Base-by-base conservation (phyloP, 2,329 filamentous ascomycete species). In the Nannizziopsis barbatae region DNA sequence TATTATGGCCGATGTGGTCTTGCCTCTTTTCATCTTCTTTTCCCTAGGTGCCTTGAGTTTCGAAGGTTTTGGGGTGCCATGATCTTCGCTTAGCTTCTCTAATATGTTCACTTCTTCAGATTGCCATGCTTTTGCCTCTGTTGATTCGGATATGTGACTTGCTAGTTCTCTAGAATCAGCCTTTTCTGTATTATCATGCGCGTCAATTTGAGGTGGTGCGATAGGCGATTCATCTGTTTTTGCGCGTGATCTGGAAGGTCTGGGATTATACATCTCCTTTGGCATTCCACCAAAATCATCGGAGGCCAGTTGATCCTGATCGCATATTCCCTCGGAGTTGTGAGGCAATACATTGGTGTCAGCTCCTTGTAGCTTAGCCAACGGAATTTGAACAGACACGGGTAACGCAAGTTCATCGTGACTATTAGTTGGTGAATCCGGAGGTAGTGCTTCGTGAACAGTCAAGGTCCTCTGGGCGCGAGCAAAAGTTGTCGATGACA, bases 21-120 rank as follows among this genome's bases (percentile, higher is more conserved):
- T 71, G 33, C 65, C 64, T 50, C 71, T 64, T 56, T 70, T 74
- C 15, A 63, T 45, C 44, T 68, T 70, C 53, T 61, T 69, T 64
- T 67, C 74, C 60, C 52, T 69, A 50, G 53, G 15, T 62, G 56
- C 1, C 56, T n/a, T 20, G 58, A 61, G 39, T 30, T 20, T 31
- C n/a, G 35, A 39, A 22, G 14, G 8, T 5, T 32, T n/a, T 11
- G 12, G 17, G 5, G 8, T 14, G n/a, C 22, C 14, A 18, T 9
- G 2, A 9, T 15, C 9, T 37, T 45, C 10, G 14, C 15, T 14
- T 4, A 14, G 33, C 14, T 46, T 22, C 12, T 31, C 15, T 11
- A 11, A 18, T 14, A 36, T 8, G 30, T 40, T 15, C 35, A 33
- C 15, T 10, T 11, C 31, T 30, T 8, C 11, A 36, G 36, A 32